These are phyloP conservation scores for Helotiales sp. DNA, from an alignment of 2,329 filamentous ascomycete genomes.

Conservation along the genomic window DNA sequence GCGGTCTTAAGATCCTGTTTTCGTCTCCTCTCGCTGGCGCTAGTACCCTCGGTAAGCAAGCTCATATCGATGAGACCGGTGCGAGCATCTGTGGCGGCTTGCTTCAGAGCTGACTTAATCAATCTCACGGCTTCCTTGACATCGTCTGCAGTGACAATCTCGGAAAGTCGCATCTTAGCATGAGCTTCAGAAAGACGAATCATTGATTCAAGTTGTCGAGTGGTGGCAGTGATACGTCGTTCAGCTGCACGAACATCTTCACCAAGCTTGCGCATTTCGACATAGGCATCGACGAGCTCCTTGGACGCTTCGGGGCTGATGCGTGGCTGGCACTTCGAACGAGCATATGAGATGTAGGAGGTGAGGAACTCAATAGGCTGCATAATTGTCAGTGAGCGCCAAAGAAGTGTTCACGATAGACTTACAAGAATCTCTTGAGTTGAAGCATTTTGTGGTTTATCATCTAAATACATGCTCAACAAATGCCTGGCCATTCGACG, in stretches of 20 bases:
- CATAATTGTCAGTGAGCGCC: constrained; percentile 29
- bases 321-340: constrained; percentile 78
- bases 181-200: constrained; percentile 95
- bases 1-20: constrained; percentile 83
- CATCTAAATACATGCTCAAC: constrained; percentile 94
- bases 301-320: constrained; percentile 79
- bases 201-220: constrained; percentile 96
- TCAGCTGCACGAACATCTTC: constrained; percentile 84
- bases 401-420: constrained; percentile 23
- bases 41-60: constrained; percentile 90
- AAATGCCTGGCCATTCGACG: constrained; percentile 88
- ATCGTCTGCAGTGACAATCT: constrained; percentile 74
- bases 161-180: constrained; percentile 90
- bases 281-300: constrained; percentile 83
- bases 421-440: constrained; percentile 78
- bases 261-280: constrained; percentile 92
- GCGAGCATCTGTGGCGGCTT: constrained; percentile 90
- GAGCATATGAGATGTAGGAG: constrained; percentile 94
- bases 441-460: constrained; percentile 81
- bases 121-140: constrained; percentile 89
- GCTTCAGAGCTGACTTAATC: constrained; percentile 93
- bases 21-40: constrained; percentile 78
- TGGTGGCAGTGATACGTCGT: constrained; percentile 96
- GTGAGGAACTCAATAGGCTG: constrained; percentile 94
- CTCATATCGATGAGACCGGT: constrained; percentile 96